phyloP scores from a whole-genome alignment of 23 red algal species.

The Gracilaria domingensis region DNA sequence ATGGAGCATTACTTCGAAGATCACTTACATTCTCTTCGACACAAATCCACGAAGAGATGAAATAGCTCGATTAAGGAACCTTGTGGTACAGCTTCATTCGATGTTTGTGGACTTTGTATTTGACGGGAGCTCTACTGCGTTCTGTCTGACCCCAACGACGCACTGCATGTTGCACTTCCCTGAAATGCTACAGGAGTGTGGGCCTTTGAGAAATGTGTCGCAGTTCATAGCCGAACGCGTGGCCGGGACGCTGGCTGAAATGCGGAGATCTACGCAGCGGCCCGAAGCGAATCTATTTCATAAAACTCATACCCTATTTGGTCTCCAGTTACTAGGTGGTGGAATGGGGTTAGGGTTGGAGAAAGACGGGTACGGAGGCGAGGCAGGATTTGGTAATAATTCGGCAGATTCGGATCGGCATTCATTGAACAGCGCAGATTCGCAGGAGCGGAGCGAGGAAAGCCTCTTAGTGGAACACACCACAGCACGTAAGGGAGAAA shows the following conservation, averaged over 20 bases:
- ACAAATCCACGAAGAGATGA: neutral
- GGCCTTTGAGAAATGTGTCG: neutral
- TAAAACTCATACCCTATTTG: conserved; percentile 3
- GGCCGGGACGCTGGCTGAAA: neutral
- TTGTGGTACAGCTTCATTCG: neutral
- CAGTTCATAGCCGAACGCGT: conserved; percentile 23
- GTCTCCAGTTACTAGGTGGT: neutral
- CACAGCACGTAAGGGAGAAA: neutral
- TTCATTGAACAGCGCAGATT: too few relatives aligned
- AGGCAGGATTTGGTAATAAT: neutral
- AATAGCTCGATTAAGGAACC: neutral
- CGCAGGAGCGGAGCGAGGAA: too few relatives aligned
- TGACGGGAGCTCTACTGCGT: neutral
- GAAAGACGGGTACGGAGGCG: neutral
- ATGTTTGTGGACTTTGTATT: neutral
- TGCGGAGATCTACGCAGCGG: neutral
- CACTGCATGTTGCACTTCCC: conserved; percentile 19
- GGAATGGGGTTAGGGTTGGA: neutral
- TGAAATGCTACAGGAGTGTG: conserved; percentile 9
- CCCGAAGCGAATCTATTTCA: conserved; percentile 42
- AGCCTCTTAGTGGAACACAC: too few relatives aligned
- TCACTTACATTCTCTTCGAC: conserved; percentile 26
- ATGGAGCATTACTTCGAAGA: conserved; percentile 4
- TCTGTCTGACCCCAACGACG: conserved; percentile 6
- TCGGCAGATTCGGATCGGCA: neutral